phyloP scores from a whole-genome alignment of 352 stramenopile species.

The Phytophthora hybrid region DNA sequence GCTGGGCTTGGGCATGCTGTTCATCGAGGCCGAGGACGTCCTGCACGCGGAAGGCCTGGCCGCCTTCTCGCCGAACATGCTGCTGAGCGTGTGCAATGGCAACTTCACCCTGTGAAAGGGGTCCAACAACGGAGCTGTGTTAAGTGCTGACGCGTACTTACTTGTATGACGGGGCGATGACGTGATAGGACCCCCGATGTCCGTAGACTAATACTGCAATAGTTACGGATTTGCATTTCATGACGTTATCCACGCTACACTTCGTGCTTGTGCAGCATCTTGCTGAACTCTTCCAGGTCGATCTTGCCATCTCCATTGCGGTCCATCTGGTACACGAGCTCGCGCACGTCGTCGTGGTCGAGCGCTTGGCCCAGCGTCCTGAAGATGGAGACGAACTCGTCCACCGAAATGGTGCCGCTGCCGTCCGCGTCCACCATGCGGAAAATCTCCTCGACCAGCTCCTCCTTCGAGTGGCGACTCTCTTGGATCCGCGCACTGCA shows the following conservation, averaged over 20 bases:
- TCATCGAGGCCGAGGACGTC: conserved; percentile 46
- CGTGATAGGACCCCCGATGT: neutral
- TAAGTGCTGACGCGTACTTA: neutral
- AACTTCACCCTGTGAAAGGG: conserved; percentile 42
- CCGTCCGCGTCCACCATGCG: conserved; percentile 69
- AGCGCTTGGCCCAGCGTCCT: conserved; percentile 74
- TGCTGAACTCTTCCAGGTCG: conserved; percentile 74
- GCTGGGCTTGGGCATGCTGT: conserved; percentile 51
- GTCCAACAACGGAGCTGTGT: neutral
- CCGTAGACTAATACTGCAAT: conserved; percentile 1
- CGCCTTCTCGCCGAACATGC: conserved; percentile 41
- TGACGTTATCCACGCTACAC: conserved; percentile 55
- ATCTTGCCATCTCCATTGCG: conserved; percentile 81
- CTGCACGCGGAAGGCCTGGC: conserved; percentile 43
- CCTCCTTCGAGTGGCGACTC: conserved; percentile 58
- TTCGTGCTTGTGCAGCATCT: conserved; percentile 81
- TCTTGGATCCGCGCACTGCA: conserved; percentile 71
- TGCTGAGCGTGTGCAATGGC: conserved; percentile 46
- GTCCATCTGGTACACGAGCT: conserved; percentile 81
- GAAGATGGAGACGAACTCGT: conserved; percentile 81
- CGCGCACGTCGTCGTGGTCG: conserved; percentile 76
- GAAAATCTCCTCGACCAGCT: conserved; percentile 77
- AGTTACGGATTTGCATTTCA: neutral
- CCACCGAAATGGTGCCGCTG: conserved; percentile 73
- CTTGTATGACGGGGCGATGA: neutral